Base-by-base conservation (phyloP, 371 early-diverging fungal genomes). In the Mortierella sp. region DNA sequence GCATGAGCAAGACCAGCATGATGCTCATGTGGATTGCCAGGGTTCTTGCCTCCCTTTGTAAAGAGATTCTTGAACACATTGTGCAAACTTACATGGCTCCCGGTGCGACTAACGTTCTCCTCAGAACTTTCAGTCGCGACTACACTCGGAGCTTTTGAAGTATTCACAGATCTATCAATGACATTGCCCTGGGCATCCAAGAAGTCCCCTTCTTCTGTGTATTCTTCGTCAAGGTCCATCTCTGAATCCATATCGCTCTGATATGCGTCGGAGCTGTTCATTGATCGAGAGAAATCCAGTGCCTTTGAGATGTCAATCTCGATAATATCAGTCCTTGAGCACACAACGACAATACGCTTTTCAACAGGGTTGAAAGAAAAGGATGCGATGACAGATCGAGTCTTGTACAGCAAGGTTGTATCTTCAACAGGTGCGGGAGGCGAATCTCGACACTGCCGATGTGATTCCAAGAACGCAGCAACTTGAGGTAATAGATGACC, bases 301-400 rank as follows among this genome's bases (percentile, higher is more conserved):
- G 70, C 66, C 60, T 70, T 74, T 4, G 80, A 80, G 13, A 89
- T 68, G 51, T 90, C 89, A 53, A 90, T 79, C 62, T 90, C 90
- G 54, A 86, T 87, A 47, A 90, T 83, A 70, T 90, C 90, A 2
- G 85, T 70, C 45, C 88, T 85, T n/a, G 87, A 75, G 66, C 86
- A 88, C 4, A 90, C 75, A 3, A 87, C 89, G 12, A 89, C 83
- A 0, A 82, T 82, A 28, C 75, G 66, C 53, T 76, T 83, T 78
- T 88, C 66, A 78, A 80, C 81, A 47, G 76, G 75, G 32, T 83
- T 76, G 61, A 76, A 76, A 2, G 71, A 69, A 32, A 83, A 83
- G 9, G 70, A 72, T 2, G 71, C 59, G 28, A 81, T 73, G 19
- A 81, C 81, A 35, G 83, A 83, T 9, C 81, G 72, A 5, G 82